These are phyloP conservation scores for Calocera viscosa DNA, from an alignment of 768 basidiomycete genomes.

Conservation along the genomic window DNA sequence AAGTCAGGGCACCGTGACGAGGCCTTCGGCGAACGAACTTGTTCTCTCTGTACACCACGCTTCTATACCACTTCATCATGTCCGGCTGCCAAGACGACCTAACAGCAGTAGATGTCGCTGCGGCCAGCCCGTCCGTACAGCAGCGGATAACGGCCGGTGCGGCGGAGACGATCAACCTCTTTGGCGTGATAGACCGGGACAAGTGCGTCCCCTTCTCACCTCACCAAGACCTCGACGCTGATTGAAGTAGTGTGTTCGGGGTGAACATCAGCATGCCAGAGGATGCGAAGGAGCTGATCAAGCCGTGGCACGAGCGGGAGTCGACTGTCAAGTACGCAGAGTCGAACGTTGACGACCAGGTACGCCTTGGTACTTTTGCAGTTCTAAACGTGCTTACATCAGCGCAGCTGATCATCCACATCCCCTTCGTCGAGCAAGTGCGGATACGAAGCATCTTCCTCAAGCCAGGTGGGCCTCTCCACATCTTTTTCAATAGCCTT, in stretches of 20 bases:
- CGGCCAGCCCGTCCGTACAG: neutral
- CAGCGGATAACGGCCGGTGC: constrained; percentile 15
- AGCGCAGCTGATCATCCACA: constrained; percentile 59
- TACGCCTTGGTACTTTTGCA: constrained; percentile 23
- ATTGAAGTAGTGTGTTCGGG: constrained; percentile 51
- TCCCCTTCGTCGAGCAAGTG: constrained; percentile 71
- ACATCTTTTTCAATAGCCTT: neutral
- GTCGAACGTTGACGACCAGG: constrained; percentile 79
- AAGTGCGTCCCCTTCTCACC: constrained; percentile 24
- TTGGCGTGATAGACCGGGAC: constrained; percentile 48
- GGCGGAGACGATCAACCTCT: constrained; percentile 46
- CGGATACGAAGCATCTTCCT: constrained; percentile 59
- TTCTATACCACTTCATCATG: neutral
- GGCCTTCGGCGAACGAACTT: too few relatives aligned
- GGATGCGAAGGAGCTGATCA: constrained; percentile 61
- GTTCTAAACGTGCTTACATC: neutral
- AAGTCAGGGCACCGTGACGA: too few relatives aligned
- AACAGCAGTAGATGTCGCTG: neutral
- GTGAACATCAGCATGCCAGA: constrained; percentile 72
- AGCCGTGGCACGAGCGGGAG: constrained; percentile 70
- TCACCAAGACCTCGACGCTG: neutral
- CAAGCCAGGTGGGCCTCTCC: constrained; percentile 48
- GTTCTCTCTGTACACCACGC: neutral
- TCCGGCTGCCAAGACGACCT: neutral
- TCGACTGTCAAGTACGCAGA: constrained; percentile 53